Evolutionary conservation across 1,139 yeast genomes (phyloP).

Genomic region (Hemisphaericaspora xylofermentans): DNA sequence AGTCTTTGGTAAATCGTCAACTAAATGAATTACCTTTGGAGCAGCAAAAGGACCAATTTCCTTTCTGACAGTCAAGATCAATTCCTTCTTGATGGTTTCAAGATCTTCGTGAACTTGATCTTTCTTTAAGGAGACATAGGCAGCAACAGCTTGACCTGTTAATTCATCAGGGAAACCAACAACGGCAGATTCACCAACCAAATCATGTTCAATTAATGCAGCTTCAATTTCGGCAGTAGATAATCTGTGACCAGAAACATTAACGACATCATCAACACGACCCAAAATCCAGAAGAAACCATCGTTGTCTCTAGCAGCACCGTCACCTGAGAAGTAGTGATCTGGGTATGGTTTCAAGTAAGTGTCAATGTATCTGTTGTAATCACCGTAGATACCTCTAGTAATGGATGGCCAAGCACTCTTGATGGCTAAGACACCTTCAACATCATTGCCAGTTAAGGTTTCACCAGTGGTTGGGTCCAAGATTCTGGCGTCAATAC

Average conservation of each 20-base stretch:
- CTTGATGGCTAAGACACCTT: slow-evolving; percentile 73
- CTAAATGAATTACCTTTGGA: slow-evolving; percentile 68
- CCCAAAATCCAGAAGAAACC: slow-evolving; percentile 82
- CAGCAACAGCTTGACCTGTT: slow-evolving; percentile 83
- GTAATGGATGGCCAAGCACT: slow-evolving; percentile 80
- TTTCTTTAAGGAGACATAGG: slow-evolving; percentile 68
- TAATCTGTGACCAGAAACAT: slow-evolving; percentile 76
- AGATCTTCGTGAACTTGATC: slow-evolving; percentile 40
- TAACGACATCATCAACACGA: slow-evolving; percentile 80
- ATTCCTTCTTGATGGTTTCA: slow-evolving; percentile 63
- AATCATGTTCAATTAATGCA: slow-evolving; percentile 66
- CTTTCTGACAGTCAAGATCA: slow-evolving; percentile 69
- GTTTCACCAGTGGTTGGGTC: slow-evolving; percentile 75
- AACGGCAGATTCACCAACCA: slow-evolving; percentile 76
- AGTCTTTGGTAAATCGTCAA: slow-evolving; percentile 79
- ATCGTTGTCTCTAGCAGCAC: slow-evolving; percentile 76
- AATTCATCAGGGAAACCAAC: slow-evolving; percentile 80
- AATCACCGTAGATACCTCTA: slow-evolving; percentile 72
- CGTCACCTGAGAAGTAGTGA: slow-evolving; percentile 77
- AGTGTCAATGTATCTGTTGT: slow-evolving; percentile 66
- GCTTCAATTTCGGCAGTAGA: slow-evolving; percentile 85
- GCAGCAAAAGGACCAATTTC: slow-evolving; percentile 87
- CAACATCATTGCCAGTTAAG: slow-evolving; percentile 59
- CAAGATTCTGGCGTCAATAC: slow-evolving; percentile 64
- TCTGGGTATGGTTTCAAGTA: slow-evolving; percentile 69